Base-by-base conservation (phyloP, 768 basidiomycete species). In the Amanita rimosa region DNA sequence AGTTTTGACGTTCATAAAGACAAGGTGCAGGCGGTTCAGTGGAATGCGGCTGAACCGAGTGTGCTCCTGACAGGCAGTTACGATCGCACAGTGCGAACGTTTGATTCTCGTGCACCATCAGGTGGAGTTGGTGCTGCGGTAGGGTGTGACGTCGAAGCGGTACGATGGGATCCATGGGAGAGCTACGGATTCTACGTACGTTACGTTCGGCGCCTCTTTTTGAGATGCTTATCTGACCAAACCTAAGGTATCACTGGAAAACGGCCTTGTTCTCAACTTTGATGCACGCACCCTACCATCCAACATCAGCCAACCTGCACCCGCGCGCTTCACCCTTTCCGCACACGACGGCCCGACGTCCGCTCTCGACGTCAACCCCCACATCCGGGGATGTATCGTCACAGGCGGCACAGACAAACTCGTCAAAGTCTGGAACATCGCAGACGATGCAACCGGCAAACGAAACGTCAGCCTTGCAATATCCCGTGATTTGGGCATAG, bases 91-190 rank as follows among this genome's bases (percentile, higher is more conserved):
- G 91, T 98, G n/a, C 73, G 90, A 51, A 85, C 88, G 22, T 97
- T 96, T 64, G 96, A 99, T 64, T 83, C 88, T 13, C 71, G 95
- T 44, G 79, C 92, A 1, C 87, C 88, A 0, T 81, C 81, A 39
- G 71, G 78, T 2, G 85, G 87, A 40, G 83, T 96, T 11, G 89
- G 86, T n/a, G 87, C 86, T 5, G 69, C 82, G 13, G 72, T 97
- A 6, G 90, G 85, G 2, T 84, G 89, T 50, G 96, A 98, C 63
- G 92, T 98, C 14, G 96, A 99, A 65, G 86, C 87, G 34, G 65
- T 97, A 35, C 68, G 83, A 54, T 99, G 96, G 95, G 95, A 99
- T 65, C 94, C 93, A 44, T 96, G 90, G 88, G 88, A 95, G 48
- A 73, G 74, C 4, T 77, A 83, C 53, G 77, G 78, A 2, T 95